These are phyloP conservation scores for Umbilicaria muhlenbergii DNA, from an alignment of 495 filamentous ascomycete species.

Conservation along the genomic window DNA sequence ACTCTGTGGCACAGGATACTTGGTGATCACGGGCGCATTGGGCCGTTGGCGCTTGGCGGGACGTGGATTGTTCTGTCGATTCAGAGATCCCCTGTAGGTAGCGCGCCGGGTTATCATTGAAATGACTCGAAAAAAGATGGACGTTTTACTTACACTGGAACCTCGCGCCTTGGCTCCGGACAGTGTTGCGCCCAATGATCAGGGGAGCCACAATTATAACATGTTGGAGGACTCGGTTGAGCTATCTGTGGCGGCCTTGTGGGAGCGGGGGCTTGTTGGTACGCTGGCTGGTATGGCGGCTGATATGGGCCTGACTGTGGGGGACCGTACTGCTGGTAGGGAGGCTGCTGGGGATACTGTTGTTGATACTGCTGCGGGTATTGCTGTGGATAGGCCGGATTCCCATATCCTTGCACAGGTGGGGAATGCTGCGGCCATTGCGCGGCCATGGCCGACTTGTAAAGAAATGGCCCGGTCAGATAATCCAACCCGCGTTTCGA, in stretches of 20 bases:
- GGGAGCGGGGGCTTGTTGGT: not conserved
- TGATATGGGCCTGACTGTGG: slow-evolving; percentile 1
- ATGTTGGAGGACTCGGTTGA: slow-evolving; percentile 16
- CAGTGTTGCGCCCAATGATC: slow-evolving; percentile 29
- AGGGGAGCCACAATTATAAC: slow-evolving; percentile 28
- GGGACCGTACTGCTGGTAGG: slow-evolving; percentile 1
- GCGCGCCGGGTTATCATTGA: not conserved
- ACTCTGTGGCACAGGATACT: slow-evolving; percentile 18
- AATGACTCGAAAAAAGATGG: slow-evolving; percentile 1
- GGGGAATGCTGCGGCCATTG: too few relatives aligned
- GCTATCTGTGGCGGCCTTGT: not conserved
- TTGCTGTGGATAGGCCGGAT: not conserved
- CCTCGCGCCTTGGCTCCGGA: slow-evolving; percentile 28
- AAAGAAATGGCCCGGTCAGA: too few relatives aligned
- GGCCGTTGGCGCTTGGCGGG: slow-evolving; percentile 20
- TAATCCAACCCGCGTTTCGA: too few relatives aligned
- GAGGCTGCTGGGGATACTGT: slow-evolving; percentile 11
- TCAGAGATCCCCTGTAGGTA: slow-evolving; percentile 1
- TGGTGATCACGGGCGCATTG: slow-evolving; percentile 23
- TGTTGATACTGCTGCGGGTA: slow-evolving; percentile 12
- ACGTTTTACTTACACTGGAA: slow-evolving; percentile 40
- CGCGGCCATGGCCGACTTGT: too few relatives aligned
- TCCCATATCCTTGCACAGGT: too few relatives aligned
- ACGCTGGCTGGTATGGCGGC: slow-evolving; percentile 3
- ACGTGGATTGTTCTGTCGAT: slow-evolving; percentile 12